Evolutionary conservation across 176 grass and related monocot genomes (phyloP).

Genomic region (Avena sativa): DNA sequence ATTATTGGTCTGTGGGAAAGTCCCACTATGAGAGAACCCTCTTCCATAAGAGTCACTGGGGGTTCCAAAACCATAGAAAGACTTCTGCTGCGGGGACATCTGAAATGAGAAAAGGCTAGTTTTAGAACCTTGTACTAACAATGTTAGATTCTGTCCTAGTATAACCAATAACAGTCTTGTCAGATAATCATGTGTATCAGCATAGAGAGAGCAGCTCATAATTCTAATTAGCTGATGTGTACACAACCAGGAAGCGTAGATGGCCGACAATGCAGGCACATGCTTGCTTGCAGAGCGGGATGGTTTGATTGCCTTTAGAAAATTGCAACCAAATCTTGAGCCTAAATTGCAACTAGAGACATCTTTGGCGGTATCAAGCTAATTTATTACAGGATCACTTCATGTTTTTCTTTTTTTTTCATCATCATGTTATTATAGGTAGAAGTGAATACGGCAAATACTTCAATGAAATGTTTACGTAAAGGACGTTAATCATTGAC

Average conservation of each 20-base stretch:
- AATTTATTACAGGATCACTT: slow-evolving; percentile 2
- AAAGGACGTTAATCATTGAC: not conserved
- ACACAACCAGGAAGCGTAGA: not conserved
- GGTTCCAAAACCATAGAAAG: slow-evolving; percentile 80
- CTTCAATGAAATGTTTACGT: not conserved
- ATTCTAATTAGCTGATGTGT: slow-evolving; percentile 26
- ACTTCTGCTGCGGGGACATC: slow-evolving; percentile 63
- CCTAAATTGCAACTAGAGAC: slow-evolving; percentile 9
- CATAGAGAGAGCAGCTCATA: slow-evolving; percentile 4
- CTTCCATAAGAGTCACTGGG: slow-evolving; percentile 64
- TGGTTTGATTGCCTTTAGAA: slow-evolving; percentile 2
- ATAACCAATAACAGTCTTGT: not conserved
- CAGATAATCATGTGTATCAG: slow-evolving; percentile 3
- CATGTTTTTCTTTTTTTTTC: not conserved
- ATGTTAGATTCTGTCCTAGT: not conserved
- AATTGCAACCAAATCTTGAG: not conserved
- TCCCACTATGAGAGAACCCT: slow-evolving; percentile 61
- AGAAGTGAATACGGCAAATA: not conserved
- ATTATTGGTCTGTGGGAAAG: slow-evolving; percentile 57
- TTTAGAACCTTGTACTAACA: slow-evolving; percentile 22
- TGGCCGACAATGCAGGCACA: not conserved
- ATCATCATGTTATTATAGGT: not conserved
- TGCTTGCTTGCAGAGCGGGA: slow-evolving; percentile 19
- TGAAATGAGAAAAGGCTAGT: slow-evolving; percentile 21
- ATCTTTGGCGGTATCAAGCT: slow-evolving; percentile 9